These are phyloP conservation scores for Pseudogymnoascus sp. DNA, from an alignment of 2,329 filamentous ascomycete genomes.

Conservation along the genomic window DNA sequence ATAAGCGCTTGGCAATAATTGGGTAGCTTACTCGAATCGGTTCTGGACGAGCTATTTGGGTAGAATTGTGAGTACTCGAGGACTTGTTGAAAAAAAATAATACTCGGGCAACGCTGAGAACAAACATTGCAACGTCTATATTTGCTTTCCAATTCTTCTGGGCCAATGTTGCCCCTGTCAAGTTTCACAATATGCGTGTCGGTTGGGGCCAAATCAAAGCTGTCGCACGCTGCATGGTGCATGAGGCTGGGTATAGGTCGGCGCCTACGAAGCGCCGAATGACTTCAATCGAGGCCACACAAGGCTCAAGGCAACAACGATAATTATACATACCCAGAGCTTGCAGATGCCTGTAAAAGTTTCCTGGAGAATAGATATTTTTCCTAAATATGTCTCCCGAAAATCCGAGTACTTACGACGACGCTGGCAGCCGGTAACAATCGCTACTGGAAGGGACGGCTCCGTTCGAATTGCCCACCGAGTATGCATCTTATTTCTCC, in stretches of 20 bases:
- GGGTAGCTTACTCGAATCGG: not conserved
- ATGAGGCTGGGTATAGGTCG: not conserved
- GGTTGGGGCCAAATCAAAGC: not conserved
- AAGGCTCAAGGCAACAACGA: not conserved
- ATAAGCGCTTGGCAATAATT: not conserved
- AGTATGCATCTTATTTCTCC: not conserved
- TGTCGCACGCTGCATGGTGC: not conserved
- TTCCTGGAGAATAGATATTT: not conserved
- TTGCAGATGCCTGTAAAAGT: not conserved
- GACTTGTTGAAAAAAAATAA: not conserved
- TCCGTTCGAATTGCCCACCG: not conserved
- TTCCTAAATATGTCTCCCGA: not conserved
- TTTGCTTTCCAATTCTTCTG: not conserved
- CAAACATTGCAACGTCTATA: not conserved
- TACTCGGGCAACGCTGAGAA: not conserved
- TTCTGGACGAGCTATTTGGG: not conserved
- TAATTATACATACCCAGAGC: not conserved
- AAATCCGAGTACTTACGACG: not conserved
- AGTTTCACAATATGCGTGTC: conserved; percentile 1
- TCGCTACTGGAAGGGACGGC: not conserved
- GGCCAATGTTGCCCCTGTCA: not conserved
- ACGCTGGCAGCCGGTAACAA: not conserved
- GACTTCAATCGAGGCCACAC: not conserved
- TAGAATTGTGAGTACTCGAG: not conserved
- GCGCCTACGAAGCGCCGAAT: not conserved